Evolutionary conservation across 2,329 filamentous ascomycete species (phyloP).

Genomic region (Aureobasidium pullulans): DNA sequence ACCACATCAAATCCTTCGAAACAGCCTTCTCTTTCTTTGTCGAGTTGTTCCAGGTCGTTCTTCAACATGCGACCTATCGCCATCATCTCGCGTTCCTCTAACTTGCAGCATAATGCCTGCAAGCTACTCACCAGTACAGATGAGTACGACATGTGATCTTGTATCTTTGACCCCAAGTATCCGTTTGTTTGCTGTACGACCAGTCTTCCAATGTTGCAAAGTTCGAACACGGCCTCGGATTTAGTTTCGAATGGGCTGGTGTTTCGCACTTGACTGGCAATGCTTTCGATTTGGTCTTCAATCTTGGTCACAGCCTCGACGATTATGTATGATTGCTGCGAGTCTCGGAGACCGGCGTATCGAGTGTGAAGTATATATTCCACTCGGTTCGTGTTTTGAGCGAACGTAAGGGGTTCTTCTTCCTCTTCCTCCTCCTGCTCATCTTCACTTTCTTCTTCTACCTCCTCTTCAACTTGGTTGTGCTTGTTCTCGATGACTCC

Average conservation of each 20-base stretch:
- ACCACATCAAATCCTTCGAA: not conserved
- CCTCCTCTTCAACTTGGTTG: not conserved
- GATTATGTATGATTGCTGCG: not conserved
- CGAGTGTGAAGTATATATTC: not conserved
- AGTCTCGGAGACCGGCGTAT: not conserved
- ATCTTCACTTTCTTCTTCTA: not conserved
- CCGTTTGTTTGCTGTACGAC: not conserved
- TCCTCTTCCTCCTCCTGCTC: not conserved
- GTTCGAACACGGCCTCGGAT: too few relatives aligned
- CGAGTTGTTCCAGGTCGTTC: not conserved
- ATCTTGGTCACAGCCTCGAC: not conserved
- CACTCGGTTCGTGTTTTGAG: not conserved
- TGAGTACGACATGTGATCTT: not conserved
- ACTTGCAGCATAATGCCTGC: not conserved
- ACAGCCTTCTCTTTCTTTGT: not conserved
- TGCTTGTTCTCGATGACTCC: not conserved
- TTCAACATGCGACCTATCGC: not conserved
- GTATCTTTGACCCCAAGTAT: not conserved
- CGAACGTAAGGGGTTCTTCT: not conserved
- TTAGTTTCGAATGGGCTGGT: not conserved
- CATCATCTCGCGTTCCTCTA: too few relatives aligned
- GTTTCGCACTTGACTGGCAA: not conserved
- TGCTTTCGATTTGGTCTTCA: not conserved
- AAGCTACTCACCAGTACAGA: not conserved
- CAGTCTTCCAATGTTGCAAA: not conserved